Base-by-base conservation (phyloP, 108 stramenopile species). In the Discostella stelligeroides region DNA sequence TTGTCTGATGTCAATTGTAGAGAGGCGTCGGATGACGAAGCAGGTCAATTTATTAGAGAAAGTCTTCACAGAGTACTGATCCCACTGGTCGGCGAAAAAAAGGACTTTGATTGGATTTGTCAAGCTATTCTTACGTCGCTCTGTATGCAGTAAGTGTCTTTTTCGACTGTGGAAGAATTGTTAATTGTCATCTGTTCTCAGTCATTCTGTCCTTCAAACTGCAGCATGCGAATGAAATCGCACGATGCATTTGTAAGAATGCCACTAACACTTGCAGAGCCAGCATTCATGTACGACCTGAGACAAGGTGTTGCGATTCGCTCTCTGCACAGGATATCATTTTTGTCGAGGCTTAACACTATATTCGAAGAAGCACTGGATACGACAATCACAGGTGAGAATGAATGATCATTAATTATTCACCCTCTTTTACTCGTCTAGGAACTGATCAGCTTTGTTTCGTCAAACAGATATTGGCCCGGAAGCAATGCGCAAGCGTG, bases 401-500 rank as follows among this genome's bases (percentile, higher is more conserved):
- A 12, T 37, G 6, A 21, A 25, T 42, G 15, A 17, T 15, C 11
- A 17, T 17, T 61, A n/a, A n/a, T n/a, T n/a, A n/a, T n/a, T n/a
- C n/a, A n/a, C n/a, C n/a, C n/a, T n/a, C n/a, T n/a, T n/a, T n/a
- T n/a, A n/a, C n/a, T n/a, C n/a, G n/a, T n/a, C n/a, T n/a, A n/a
- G n/a, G n/a, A n/a, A n/a, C n/a, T n/a, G n/a, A n/a, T n/a, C n/a
- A n/a, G n/a, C n/a, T n/a, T 27, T 59, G 37, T 46, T 61, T 27
- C 1, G 17, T 45, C 37, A 7, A 10, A 38, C 30, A 58, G 77
- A 75, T 29, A 75, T 94, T 9, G 92, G 92, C 18, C 68, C 78
- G 39, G 90, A 94, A 62, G 90, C 89, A 55, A 74, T 94, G 24
- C 88, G 82, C 23, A 82, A 83, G 62, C 76, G 92, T 48, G 92